Base-by-base conservation (phyloP, 768 basidiomycete species). In the Dentipellis fragilis region DNA sequence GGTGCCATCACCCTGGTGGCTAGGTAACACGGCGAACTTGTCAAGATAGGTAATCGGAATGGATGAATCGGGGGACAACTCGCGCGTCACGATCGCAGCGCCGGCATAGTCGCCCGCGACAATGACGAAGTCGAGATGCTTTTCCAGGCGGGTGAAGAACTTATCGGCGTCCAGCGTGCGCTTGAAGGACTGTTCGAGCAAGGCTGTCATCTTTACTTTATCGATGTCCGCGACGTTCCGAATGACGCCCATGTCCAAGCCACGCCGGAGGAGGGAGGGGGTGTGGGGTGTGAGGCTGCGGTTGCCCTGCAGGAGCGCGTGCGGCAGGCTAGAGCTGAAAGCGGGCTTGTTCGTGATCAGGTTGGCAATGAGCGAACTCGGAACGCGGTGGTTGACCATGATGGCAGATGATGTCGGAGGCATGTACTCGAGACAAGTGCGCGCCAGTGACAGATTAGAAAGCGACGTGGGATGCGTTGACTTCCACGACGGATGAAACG, bases 331-430 rank as follows among this genome's bases (percentile, higher is more conserved):
- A 2, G 94, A 95, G 63, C 91, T 94, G 57, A 95, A 84, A 8
- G 92, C 93, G 2, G 96, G 96, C 66, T 93, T 95, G 69, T 99
- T 99, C 35, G 95, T 99, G 66, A 99, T 94, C 23, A 99, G 79
- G 70, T 98, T 98, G 48, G 83, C 95, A 63, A 99, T 98, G 58
- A 99, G 81, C 2, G 91, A 91, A 58, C 90, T 91, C 0, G 93
- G 89, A 1, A 93, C 95, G 51, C 93, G 90, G 72, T 99, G 96
- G 12, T 93, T 95, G 50, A 98, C 96, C 84, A 99, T 89, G 61
- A 98, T 77, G 11, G 93, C 96, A 14, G 93, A 96, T 1, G 95
- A 92, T 2, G 89, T 80, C 7, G 87, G 80, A 1, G 96, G 96
- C 89, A 99, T 96, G 69, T 91, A 89, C 2, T 78, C 73, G 40